Evolutionary conservation across 1,284 basidiomycete species (phyloP).

Genomic region (Sanghuangporus weigelae): DNA sequence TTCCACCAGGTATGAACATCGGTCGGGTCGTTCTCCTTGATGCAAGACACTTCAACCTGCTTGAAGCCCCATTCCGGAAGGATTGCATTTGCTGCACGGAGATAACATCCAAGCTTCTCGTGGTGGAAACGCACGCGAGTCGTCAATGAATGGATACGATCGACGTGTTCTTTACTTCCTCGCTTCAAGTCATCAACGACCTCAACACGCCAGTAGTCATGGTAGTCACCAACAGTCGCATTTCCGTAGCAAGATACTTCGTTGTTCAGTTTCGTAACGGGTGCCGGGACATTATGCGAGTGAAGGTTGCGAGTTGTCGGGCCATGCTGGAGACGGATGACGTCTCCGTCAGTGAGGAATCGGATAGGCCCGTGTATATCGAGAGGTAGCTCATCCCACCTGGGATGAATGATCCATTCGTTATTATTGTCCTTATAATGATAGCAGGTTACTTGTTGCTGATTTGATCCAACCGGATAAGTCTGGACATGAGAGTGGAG

Average conservation of each 20-base stretch:
- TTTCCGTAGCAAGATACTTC: slow-evolving; percentile 96
- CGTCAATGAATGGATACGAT: slow-evolving; percentile 83
- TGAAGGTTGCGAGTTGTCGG: slow-evolving; percentile 90
- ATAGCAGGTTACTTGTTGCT: slow-evolving; percentile 98
- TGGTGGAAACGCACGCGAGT: slow-evolving; percentile 87
- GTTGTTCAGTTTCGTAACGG: slow-evolving; percentile 84
- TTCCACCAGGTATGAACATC: slow-evolving; percentile 97
- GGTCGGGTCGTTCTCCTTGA: slow-evolving; percentile 78
- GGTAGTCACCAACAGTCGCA: slow-evolving; percentile 75
- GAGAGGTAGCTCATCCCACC: slow-evolving; percentile 70
- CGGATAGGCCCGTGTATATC: slow-evolving; percentile 62
- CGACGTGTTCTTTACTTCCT: slow-evolving; percentile 53
- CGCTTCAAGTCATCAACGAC: slow-evolving; percentile 86
- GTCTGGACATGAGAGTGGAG: slow-evolving; percentile 96
- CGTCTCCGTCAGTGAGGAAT: slow-evolving; percentile 75
- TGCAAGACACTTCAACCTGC: slow-evolving; percentile 94
- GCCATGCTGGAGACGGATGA: slow-evolving; percentile 77
- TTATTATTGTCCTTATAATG: slow-evolving; percentile 99
- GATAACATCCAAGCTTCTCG: slow-evolving; percentile 76
- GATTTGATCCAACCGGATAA: slow-evolving; percentile 87
- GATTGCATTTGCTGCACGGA: slow-evolving; percentile 84
- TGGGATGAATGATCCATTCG: slow-evolving; percentile 80
- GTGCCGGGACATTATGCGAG: slow-evolving; percentile 84
- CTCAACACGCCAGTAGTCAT: slow-evolving; percentile 93
- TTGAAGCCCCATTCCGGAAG: slow-evolving; percentile 99